Percentiles rank a stretch among this genome's conserved stretches.
These are phyloP conservation scores for Trypanosoma platydactyli DNA, from an alignment of 208 protist species.

Conservation along the genomic window DNA sequence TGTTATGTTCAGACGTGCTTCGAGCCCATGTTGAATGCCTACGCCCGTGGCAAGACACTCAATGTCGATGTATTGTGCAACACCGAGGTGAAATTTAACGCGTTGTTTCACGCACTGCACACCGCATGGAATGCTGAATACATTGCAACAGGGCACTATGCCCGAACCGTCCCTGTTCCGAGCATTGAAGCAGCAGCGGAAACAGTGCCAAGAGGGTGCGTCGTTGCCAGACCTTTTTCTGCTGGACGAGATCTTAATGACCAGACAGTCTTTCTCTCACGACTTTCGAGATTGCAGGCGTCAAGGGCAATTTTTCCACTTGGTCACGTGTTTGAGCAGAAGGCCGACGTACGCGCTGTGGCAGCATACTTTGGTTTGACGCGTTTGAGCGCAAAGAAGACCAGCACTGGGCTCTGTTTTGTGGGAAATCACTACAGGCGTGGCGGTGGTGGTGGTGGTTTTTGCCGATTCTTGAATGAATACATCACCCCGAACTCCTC, in stretches of 20 bases:
- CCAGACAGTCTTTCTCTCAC: constrained; percentile 70
- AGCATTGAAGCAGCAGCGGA: background rate
- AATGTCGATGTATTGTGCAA: constrained; percentile 89
- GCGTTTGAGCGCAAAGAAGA: constrained; percentile 45
- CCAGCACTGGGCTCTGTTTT: constrained; percentile 84
- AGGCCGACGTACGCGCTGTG: constrained; percentile 62
- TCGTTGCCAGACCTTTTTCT: constrained; percentile 61
- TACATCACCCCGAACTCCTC: constrained; percentile 38
- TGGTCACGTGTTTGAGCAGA: constrained; percentile 65
- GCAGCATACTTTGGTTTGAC: constrained; percentile 32
- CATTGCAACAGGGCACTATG: constrained; percentile 84
- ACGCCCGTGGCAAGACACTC: constrained; percentile 55
- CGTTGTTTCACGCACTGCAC: constrained; percentile 31
- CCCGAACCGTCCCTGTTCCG: constrained; percentile 38
- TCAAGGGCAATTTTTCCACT: constrained; percentile 61
- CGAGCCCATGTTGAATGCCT: constrained; percentile 71
- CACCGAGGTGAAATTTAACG: constrained; percentile 70
- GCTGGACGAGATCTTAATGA: constrained; percentile 69
- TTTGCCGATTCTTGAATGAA: constrained; percentile 60
- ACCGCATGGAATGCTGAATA: constrained; percentile 17
- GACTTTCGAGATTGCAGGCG: constrained; percentile 35
- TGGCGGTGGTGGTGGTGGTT: constrained; percentile 21
- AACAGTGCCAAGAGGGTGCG: background rate
- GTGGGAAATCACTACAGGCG: constrained; percentile 35
- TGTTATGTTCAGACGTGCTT: constrained; percentile 68